These are phyloP conservation scores for Clavispora santaluciae DNA, from an alignment of 805 yeast genomes.

Conservation along the genomic window DNA sequence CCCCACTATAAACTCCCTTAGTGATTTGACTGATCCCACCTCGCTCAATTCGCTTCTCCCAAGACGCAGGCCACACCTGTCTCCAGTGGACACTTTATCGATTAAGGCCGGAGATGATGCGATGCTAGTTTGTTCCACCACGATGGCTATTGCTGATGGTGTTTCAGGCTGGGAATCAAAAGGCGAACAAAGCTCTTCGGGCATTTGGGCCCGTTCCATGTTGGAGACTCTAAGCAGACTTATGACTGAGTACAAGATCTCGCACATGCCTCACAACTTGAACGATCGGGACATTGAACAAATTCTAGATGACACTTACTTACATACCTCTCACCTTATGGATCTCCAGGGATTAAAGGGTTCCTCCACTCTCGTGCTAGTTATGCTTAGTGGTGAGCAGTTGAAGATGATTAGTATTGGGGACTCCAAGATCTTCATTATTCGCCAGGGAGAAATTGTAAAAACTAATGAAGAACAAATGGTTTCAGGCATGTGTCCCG, in stretches of 20 bases:
- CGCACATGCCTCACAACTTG: constrained; percentile 34
- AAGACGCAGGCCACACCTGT: constrained; percentile 47
- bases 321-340: constrained; percentile 48
- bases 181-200: constrained; percentile 38
- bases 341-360: constrained; percentile 44
- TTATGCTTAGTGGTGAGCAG: constrained; percentile 45
- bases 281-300: constrained; percentile 38
- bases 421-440: constrained; percentile 45
- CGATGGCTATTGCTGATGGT: constrained; percentile 54
- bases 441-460: constrained; percentile 42
- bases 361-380: constrained; percentile 44
- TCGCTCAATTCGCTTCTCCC: constrained; percentile 43
- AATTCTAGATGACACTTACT: constrained; percentile 43
- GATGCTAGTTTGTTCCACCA: constrained; percentile 48
- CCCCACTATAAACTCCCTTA: constrained; percentile 43
- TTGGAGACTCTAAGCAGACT: constrained; percentile 46
- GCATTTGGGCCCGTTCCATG: constrained; percentile 50
- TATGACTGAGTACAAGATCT: constrained; percentile 40
- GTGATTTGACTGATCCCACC: constrained; percentile 48
- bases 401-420: constrained; percentile 49
- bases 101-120: constrained; percentile 56
- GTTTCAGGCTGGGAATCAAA: constrained; percentile 52
- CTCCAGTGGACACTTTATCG: constrained; percentile 48
- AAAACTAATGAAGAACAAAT: constrained; percentile 44
- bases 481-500: constrained; percentile 44